Conservation (phyloP, 2,329 filamentous ascomycete species). For the Fusarium vanettenii region DNA sequence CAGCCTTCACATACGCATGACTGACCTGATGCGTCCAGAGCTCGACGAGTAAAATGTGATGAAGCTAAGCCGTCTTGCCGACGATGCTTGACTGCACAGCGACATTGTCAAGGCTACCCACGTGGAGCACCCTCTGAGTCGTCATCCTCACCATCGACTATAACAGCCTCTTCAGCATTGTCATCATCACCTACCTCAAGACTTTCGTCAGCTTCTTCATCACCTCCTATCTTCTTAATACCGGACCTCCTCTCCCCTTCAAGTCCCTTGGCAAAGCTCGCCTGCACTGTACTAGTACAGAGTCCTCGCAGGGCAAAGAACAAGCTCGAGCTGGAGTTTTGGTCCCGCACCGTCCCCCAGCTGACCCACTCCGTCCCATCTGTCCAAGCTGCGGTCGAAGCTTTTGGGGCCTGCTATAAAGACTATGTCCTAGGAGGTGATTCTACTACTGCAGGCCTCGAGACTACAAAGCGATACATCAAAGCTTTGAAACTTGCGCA, state of each 20-base stretch:
- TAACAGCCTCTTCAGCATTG: background rate
- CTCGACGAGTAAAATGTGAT: constrained; percentile 37
- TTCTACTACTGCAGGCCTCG: background rate
- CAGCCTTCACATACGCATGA: background rate
- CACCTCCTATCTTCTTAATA: background rate
- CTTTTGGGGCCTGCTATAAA: constrained; percentile 29
- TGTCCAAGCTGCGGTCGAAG: constrained; percentile 29
- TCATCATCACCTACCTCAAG: background rate
- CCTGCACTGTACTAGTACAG: constrained; percentile 16
- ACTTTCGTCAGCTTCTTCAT: background rate
- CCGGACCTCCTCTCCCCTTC: background rate
- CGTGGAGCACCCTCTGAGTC: background rate
- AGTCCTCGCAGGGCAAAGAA: constrained; percentile 31
- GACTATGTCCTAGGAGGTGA: constrained; percentile 23
- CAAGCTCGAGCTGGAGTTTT: constrained; percentile 23
- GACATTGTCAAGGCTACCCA: constrained; percentile 26
- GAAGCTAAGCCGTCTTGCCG: constrained; percentile 30
- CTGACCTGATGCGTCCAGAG: constrained; percentile 15
- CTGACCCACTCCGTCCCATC: constrained; percentile 24
- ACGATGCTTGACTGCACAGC: constrained; percentile 23
- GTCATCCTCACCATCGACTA: background rate
- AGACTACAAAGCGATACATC: constrained; percentile 23
- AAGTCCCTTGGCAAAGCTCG: constrained; percentile 18
- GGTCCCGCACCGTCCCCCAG: constrained; percentile 30
- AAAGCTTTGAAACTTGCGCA: constrained; percentile 26